Base-by-base conservation (phyloP, 2,329 filamentous ascomycete genomes). In the Epicoccum nigrum region DNA sequence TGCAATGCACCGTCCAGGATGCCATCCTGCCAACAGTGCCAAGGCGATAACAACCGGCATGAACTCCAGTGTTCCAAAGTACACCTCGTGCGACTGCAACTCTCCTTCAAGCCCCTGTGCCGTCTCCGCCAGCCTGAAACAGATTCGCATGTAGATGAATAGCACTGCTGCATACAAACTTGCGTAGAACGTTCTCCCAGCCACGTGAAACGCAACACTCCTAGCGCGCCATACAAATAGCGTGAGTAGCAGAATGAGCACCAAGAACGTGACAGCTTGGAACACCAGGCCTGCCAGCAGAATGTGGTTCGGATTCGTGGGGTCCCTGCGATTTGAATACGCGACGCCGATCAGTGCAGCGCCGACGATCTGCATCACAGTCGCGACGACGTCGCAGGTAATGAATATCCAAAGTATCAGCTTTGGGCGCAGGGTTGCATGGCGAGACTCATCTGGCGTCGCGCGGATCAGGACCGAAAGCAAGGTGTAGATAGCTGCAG, bases 401-500 rank as follows among this genome's bases (percentile, higher is more conserved):
- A 85, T 78, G 62, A 85, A 85, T 59, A 81, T 76, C 71, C 75
- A 79, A 6, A 84, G 68, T 32, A 84, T 77, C 17, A 77, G 51
- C 43, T 74, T 76, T 0, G 80, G 77, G 1, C 74, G 72, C 4
- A 83, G 63, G 2, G 78, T 73, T 0, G 78, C 74, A 58, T 78
- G 78, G 13, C n/a, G 21, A 16, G 31, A 9, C 38, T 38, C 45
- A 31, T 49, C 19, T 70, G 58, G 3, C 67, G 79, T 71, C 8
- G 74, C 68, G 34, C 72, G 71, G 42, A 84, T 82, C 25, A 84
- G 67, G 3, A 77, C 74, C 0, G 76, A 79, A 6, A 84, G 72
- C 38, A 82, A 71, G n/a, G 79, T 79, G 72, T 84, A 85, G 41
- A 84, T 79, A 0, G 77, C 76, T 0, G 82, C 82, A 13, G 79